These are phyloP conservation scores for Hibiscus mutabilis DNA, from an alignment of 345 rosid species.

Conservation along the genomic window DNA sequence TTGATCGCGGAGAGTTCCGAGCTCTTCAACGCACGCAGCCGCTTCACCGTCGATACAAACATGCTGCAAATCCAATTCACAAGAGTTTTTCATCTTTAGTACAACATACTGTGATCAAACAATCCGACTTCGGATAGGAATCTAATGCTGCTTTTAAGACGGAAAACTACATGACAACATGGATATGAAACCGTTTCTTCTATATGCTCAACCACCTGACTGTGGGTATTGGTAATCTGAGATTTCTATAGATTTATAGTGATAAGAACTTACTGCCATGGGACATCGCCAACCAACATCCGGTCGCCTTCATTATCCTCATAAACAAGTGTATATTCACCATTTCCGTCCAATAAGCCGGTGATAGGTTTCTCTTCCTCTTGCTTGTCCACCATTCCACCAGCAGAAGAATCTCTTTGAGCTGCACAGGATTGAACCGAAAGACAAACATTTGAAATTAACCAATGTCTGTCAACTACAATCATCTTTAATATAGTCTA, in stretches of 20 bases:
- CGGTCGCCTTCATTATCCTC: slow-evolving; percentile 98
- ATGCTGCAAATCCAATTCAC: slow-evolving; percentile 44
- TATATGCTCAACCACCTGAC: no score
- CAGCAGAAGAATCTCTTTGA: slow-evolving; percentile 59
- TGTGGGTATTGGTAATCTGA: no score
- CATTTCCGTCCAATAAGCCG: slow-evolving; percentile 65
- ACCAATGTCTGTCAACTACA: not conserved
- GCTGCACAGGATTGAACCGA: slow-evolving; percentile 32
- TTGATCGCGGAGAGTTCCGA: slow-evolving; percentile 48
- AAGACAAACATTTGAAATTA: slow-evolving; percentile 4
- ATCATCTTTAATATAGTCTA: not conserved
- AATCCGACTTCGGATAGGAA: not conserved
- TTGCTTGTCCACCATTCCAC: slow-evolving; percentile 39
- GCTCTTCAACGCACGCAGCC: slow-evolving; percentile 85
- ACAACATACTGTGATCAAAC: not conserved
- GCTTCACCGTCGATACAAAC: slow-evolving; percentile 86
- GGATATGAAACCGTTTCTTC: not conserved
- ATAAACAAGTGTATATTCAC: slow-evolving; percentile 90
- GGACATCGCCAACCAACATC: slow-evolving; percentile 99
- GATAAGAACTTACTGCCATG: slow-evolving; percentile 89
- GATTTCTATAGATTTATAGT: slow-evolving; percentile 22
- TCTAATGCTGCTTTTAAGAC: slow-evolving; percentile 22
- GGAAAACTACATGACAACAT: slow-evolving; percentile 19
- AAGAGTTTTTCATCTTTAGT: not conserved
- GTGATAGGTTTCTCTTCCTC: slow-evolving; percentile 60